These are phyloP conservation scores for Aschersonia sp. DNA, from an alignment of 2,329 filamentous ascomycete species.

Conservation along the genomic window DNA sequence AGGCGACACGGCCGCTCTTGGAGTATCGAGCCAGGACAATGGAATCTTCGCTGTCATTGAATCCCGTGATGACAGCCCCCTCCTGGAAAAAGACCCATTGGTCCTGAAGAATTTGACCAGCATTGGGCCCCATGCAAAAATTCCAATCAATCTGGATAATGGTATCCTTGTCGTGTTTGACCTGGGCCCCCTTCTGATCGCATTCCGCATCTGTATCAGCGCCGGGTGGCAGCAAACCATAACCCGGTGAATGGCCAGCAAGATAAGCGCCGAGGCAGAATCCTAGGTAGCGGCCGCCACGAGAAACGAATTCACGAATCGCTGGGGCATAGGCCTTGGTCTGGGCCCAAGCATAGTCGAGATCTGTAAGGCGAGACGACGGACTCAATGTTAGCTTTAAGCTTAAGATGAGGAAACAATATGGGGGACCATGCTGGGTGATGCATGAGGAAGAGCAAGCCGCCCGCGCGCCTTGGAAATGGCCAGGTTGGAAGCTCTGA, in stretches of 20 bases:
- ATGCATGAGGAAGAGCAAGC: neutral
- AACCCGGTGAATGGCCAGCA: slow-evolving; percentile 10
- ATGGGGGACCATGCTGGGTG: neutral
- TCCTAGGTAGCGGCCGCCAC: slow-evolving; percentile 11
- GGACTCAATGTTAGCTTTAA: neutral
- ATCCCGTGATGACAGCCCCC: slow-evolving; percentile 9
- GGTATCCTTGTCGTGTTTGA: slow-evolving; percentile 7
- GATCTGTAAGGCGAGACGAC: slow-evolving; percentile 5
- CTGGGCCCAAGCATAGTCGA: slow-evolving; percentile 8
- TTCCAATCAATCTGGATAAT: slow-evolving; percentile 12
- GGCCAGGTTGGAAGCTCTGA: too few relatives aligned
- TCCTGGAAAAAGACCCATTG: slow-evolving; percentile 15
- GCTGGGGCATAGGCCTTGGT: slow-evolving; percentile 6
- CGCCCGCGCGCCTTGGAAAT: too few relatives aligned
- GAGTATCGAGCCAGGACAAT: slow-evolving; percentile 11
- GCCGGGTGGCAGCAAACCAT: slow-evolving; percentile 8
- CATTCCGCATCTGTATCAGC: slow-evolving; percentile 6
- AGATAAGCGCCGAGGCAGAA: slow-evolving; percentile 15
- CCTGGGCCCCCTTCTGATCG: slow-evolving; percentile 7
- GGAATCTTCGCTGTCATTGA: slow-evolving; percentile 3
- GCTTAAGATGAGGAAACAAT: neutral
- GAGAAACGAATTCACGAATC: slow-evolving; percentile 9
- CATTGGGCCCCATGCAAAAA: slow-evolving; percentile 6
- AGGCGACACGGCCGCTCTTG: slow-evolving; percentile 9
- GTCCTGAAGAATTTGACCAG: slow-evolving; percentile 6